Conservation (phyloP, 495 filamentous ascomycete genomes). For the Niebla homalea region DNA sequence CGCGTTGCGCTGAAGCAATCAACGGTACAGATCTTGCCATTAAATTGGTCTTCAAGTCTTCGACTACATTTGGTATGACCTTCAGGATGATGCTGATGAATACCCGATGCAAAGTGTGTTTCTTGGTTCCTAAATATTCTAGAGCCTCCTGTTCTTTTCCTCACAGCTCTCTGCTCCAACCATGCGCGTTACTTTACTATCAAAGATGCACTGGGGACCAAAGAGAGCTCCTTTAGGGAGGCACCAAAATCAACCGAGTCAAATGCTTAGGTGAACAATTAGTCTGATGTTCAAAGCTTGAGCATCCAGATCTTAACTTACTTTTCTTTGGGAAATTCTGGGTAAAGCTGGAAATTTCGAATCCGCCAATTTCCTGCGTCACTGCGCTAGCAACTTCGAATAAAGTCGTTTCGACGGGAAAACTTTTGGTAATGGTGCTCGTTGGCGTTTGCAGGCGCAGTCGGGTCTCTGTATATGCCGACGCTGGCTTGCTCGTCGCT, state of each 20-base stretch:
- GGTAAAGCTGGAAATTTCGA: conserved; percentile 59
- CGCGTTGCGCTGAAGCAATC: too few relatives aligned
- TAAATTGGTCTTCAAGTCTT: too few relatives aligned
- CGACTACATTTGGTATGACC: too few relatives aligned
- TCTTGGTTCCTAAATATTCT: too few relatives aligned
- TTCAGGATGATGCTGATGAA: too few relatives aligned
- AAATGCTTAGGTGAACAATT: conserved; percentile 36
- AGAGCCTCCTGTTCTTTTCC: too few relatives aligned
- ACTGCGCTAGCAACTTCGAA: conserved; percentile 81
- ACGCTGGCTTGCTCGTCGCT: conserved; percentile 41
- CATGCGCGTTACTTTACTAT: conserved; percentile 29
- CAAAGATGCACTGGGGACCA: conserved; percentile 79
- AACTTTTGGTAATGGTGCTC: conserved; percentile 69
- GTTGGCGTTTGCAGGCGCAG: conserved; percentile 63
- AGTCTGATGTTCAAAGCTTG: too few relatives aligned
- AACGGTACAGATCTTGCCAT: too few relatives aligned
- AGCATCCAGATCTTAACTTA: conserved; percentile 2
- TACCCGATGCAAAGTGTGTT: too few relatives aligned
- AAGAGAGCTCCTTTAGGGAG: conserved; percentile 81
- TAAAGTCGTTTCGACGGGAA: conserved; percentile 74
- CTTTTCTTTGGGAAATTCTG: conserved; percentile 74
- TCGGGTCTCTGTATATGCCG: conserved; percentile 64
- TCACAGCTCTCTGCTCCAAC: not conserved
- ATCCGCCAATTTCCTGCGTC: conserved; percentile 41
- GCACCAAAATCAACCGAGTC: conserved; percentile 70